Evolutionary conservation across 495 filamentous ascomycete genomes (phyloP).

Genomic region (Aspergillus hancockii): DNA sequence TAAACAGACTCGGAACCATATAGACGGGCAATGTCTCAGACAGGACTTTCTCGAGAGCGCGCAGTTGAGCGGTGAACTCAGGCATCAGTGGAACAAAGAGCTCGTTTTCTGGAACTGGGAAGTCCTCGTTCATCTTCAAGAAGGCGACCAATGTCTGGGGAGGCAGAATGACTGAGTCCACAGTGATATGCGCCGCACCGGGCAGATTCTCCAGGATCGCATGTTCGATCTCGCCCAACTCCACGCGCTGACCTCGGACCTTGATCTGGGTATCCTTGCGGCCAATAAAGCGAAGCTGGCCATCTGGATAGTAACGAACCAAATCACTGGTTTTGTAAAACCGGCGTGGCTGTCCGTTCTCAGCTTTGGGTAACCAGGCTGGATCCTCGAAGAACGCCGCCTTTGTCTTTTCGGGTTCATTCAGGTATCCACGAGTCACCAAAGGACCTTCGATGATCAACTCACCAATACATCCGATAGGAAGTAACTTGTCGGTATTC

Average conservation of each 20-base stretch:
- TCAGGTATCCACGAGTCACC: conserved; percentile 45
- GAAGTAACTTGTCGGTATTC: conserved; percentile 28
- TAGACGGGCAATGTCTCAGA: conserved; percentile 25
- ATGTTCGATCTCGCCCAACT: conserved; percentile 38
- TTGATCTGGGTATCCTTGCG: conserved; percentile 35
- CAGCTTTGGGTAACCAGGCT: conserved; percentile 4
- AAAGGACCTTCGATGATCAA: conserved; percentile 44
- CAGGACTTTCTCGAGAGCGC: conserved; percentile 2
- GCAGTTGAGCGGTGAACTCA: not conserved
- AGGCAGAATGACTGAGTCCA: not conserved
- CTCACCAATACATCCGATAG: conserved; percentile 45
- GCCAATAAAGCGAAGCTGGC: conserved; percentile 19
- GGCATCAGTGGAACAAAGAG: not conserved
- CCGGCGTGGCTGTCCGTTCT: not conserved
- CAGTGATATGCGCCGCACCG: not conserved
- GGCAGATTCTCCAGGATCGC: not conserved
- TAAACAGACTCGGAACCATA: conserved; percentile 42
- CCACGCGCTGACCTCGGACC: conserved; percentile 39
- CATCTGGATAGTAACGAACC: conserved; percentile 15
- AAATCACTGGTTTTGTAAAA: conserved; percentile 27
- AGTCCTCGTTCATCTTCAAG: not conserved
- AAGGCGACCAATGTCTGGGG: not conserved
- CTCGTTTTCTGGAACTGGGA: not conserved
- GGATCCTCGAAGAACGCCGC: conserved; percentile 29
- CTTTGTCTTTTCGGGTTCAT: conserved; percentile 35